A percentile compares a stretch with the other conserved stretches of the same genome.
Conservation (phyloP, 73 alveolate genomes). For the Stentor roeselii region DNA sequence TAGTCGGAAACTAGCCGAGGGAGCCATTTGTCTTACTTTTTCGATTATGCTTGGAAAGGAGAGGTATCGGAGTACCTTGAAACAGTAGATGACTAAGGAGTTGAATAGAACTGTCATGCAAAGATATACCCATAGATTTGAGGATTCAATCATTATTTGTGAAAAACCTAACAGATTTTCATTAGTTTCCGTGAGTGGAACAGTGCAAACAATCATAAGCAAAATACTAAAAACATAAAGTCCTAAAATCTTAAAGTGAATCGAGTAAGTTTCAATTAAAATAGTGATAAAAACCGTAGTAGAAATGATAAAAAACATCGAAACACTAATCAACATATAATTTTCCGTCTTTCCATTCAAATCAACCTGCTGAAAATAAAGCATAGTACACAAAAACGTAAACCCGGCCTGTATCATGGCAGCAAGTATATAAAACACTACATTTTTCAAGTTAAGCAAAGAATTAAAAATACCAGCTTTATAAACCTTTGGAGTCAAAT, state of each 20-base stretch:
- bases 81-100: background rate
- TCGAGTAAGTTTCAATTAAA: background rate
- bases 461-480: background rate
- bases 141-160: background rate
- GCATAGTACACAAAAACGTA: background rate
- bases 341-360: background rate
- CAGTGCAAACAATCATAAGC: background rate
- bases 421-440: background rate
- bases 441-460: background rate
- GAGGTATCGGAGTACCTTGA: background rate
- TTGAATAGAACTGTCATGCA: background rate
- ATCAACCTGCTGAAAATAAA: background rate
- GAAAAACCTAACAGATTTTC: background rate
- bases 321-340: background rate
- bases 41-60: background rate
- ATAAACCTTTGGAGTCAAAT: background rate
- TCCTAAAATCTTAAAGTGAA: too few species aligned
- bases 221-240: too few species aligned
- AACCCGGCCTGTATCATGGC: constrained; percentile 8
- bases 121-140: background rate
- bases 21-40: background rate
- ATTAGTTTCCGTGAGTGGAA: background rate
- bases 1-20: background rate
- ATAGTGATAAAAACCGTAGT: background rate
- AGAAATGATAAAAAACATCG: background rate